Evolutionary conservation across 2,329 filamentous ascomycete genomes (phyloP).

Genomic region (Fusarium sp.): DNA sequence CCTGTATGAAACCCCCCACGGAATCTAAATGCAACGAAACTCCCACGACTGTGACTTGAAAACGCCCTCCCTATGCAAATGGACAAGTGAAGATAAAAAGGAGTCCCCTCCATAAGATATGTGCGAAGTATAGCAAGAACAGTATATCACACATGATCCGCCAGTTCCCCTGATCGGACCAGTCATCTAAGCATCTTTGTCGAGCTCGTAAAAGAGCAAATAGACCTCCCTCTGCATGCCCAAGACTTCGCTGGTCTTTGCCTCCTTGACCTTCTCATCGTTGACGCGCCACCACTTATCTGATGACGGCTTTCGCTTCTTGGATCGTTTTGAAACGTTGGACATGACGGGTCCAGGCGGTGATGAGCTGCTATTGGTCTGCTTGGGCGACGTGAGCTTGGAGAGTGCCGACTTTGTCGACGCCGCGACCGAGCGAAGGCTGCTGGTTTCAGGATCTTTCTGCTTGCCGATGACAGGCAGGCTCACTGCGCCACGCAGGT

Average conservation of each 20-base stretch:
- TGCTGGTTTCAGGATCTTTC: conserved; percentile 64
- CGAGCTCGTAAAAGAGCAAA: conserved; percentile 93
- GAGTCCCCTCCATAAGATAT: conserved; percentile 2
- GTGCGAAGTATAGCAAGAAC: conserved; percentile 3
- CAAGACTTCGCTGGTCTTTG: conserved; percentile 90
- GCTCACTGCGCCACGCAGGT: conserved; percentile 46
- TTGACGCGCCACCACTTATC: conserved; percentile 97
- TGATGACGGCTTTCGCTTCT: conserved; percentile 67
- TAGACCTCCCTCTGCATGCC: conserved; percentile 97
- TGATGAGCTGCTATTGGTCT: conserved; percentile 41
- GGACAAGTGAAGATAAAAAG: conserved; percentile 14
- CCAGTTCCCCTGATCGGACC: background rate
- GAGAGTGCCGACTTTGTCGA: conserved; percentile 69
- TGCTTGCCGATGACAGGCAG: conserved; percentile 51
- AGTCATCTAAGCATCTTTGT: conserved; percentile 58
- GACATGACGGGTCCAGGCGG: conserved; percentile 41
- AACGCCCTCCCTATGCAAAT: conserved; percentile 47
- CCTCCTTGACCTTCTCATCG: conserved; percentile 95
- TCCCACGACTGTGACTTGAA: conserved; percentile 24
- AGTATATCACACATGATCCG: conserved; percentile 8
- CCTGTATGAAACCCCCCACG: conserved; percentile 11
- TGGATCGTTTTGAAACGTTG: conserved; percentile 56
- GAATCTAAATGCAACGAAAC: conserved; percentile 31
- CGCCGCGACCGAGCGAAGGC: conserved; percentile 68
- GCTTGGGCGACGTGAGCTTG: conserved; percentile 59